Conservation (phyloP, 805 yeast species). For the Candida lessepsii region DNA sequence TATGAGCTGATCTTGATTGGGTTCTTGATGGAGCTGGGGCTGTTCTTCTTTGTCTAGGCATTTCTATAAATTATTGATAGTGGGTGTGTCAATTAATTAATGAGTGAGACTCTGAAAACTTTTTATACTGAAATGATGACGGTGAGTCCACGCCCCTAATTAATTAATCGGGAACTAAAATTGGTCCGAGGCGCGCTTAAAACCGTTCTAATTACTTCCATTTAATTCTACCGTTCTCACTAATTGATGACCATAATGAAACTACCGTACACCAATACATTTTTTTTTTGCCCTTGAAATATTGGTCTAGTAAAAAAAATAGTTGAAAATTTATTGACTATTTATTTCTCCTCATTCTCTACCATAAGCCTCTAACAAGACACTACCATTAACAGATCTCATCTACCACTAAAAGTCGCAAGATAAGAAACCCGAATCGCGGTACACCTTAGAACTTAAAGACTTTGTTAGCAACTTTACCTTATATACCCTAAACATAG, state of each 20-base stretch:
- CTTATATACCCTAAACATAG: not conserved
- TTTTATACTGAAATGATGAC: slow-evolving; percentile 5
- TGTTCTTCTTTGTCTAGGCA: slow-evolving; percentile 56
- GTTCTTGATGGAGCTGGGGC: slow-evolving; percentile 45
- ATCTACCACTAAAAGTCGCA: too few species aligned
- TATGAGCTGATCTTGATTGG: slow-evolving; percentile 69
- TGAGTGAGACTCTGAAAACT: slow-evolving; percentile 3
- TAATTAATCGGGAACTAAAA: too few species aligned
- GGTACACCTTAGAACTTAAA: not conserved
- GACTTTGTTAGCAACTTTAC: not conserved
- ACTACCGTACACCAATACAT: too few species aligned
- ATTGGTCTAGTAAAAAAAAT: too few species aligned
- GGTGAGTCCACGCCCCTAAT: slow-evolving; percentile 13
- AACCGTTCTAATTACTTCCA: slow-evolving; percentile 2
- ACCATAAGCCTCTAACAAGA: too few species aligned
- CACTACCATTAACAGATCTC: too few species aligned
- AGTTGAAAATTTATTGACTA: too few species aligned
- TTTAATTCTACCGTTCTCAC: not conserved
- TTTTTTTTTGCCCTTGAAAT: too few species aligned
- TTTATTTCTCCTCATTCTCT: too few species aligned
- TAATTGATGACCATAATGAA: not conserved
- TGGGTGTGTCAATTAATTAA: slow-evolving; percentile 5
- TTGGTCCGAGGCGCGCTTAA: too few species aligned
- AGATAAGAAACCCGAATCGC: slow-evolving; percentile 7
- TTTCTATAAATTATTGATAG: too few species aligned